Evolutionary conservation across 352 stramenopile species (phyloP).

Genomic region (Phytophthora melonis): DNA sequence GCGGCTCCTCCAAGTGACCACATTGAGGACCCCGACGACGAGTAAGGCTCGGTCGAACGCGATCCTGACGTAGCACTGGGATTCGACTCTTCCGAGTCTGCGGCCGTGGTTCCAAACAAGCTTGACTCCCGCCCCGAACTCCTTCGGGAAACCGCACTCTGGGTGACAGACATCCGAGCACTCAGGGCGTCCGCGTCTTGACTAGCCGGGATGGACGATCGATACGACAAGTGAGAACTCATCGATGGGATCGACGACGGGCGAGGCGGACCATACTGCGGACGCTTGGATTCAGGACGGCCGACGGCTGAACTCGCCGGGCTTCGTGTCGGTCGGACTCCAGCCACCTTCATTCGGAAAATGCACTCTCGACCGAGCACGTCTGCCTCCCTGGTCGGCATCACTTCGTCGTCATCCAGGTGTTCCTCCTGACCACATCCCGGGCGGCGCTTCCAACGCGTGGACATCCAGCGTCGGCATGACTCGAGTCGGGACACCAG

Average conservation of each 20-base stretch:
- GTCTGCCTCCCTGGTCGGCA: neutral
- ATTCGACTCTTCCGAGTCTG: too few species aligned
- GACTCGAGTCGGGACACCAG: neutral
- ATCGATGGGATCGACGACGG: neutral
- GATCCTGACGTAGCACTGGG: too few species aligned
- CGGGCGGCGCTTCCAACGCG: too few species aligned
- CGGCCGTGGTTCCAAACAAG: too few species aligned
- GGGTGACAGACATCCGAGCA: neutral
- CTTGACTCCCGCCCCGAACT: too few species aligned
- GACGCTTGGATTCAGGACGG: neutral
- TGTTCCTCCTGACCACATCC: neutral
- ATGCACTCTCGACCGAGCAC: too few species aligned
- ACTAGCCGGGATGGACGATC: neutral
- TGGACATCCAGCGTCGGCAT: neutral
- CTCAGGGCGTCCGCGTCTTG: neutral
- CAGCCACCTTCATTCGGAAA: neutral
- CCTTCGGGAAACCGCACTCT: neutral
- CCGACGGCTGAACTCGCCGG: neutral
- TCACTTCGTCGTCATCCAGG: neutral
- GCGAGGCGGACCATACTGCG: neutral
- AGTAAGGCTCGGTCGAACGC: too few species aligned
- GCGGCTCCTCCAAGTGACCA: too few species aligned
- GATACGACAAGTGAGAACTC: neutral
- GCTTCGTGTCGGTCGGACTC: too few species aligned
- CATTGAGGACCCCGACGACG: too few species aligned